phyloP scores from a whole-genome alignment of 2,329 filamentous ascomycete species.

The Pseudogymnoascus sp. region DNA sequence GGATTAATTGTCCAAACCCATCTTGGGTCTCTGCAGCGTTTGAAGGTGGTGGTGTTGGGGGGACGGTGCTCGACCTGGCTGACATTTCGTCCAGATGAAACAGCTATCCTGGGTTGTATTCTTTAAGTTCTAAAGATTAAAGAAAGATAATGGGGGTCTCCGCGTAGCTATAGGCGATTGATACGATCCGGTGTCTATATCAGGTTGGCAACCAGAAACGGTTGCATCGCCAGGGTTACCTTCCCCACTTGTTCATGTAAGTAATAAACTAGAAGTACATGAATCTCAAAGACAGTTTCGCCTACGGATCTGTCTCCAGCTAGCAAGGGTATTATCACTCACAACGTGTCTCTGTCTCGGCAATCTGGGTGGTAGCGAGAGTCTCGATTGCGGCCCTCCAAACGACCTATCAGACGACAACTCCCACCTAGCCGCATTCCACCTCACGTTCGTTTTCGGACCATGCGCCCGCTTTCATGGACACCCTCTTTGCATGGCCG shows the following conservation, averaged over 20 bases:
- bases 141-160: constrained; percentile 2
- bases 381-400: constrained; percentile 1
- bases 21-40: not conserved
- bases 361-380: constrained; percentile 1
- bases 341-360: constrained; percentile 1
- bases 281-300: constrained; percentile 5
- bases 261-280: constrained; percentile 4
- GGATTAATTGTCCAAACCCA: not conserved
- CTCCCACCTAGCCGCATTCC: not conserved
- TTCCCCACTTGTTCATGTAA: constrained; percentile 6
- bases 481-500: not conserved
- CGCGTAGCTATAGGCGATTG: not conserved
- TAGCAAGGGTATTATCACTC: constrained; percentile 4
- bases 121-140: not conserved
- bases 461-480: not conserved
- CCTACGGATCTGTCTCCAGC: not conserved
- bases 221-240: not conserved
- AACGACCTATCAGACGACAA: constrained; percentile 6
- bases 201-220: not conserved
- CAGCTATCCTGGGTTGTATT: not conserved
- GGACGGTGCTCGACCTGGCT: not conserved
- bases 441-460: constrained; percentile 1
- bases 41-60: not conserved
- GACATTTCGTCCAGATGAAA: not conserved
- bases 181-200: not conserved